Percentiles rank a stretch among this genome's conserved stretches.
Evolutionary conservation across 108 stramenopile species (phyloP).

Genomic region (Fistulifera pelliculosa): DNA sequence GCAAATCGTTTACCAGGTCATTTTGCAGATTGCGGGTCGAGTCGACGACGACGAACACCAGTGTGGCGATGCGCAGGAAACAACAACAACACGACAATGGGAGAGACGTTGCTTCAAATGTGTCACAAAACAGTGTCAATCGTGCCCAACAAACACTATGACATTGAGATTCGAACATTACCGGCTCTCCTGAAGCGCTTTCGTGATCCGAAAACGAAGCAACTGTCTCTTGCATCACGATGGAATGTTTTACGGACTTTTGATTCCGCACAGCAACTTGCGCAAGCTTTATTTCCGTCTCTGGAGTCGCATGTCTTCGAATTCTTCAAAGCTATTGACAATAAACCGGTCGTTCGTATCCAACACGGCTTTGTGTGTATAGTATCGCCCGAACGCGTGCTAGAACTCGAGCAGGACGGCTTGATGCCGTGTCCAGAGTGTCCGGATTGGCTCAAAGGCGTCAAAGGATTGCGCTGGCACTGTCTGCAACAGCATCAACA

Average conservation of each 20-base stretch:
- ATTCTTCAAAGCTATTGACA: slow-evolving; percentile 13
- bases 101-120: no score
- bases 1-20: no score
- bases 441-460: slow-evolving; percentile 70
- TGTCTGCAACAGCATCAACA: slow-evolving; percentile 45
- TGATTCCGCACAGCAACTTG: slow-evolving; percentile 32
- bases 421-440: slow-evolving; percentile 68
- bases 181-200: slow-evolving; percentile 43
- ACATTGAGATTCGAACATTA: slow-evolving; percentile 56
- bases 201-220: slow-evolving; percentile 12
- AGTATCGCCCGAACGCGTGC: slow-evolving; percentile 32
- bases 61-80: no score
- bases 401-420: slow-evolving; percentile 27
- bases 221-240: slow-evolving; percentile 30
- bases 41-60: no score
- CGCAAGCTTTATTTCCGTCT: slow-evolving; percentile 19
- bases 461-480: slow-evolving; percentile 87
- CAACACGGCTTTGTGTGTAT: slow-evolving; percentile 62
- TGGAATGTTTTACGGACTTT: slow-evolving; percentile 43
- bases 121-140: no score
- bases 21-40: no score
- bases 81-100: no score
- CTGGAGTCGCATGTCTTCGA: slow-evolving; percentile 9
- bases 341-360: slow-evolving; percentile 18
- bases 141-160: slow-evolving; percentile 41